These are phyloP conservation scores for Setaria italica DNA, from an alignment of 202 grass and related monocot genomes.

Conservation along the genomic window DNA sequence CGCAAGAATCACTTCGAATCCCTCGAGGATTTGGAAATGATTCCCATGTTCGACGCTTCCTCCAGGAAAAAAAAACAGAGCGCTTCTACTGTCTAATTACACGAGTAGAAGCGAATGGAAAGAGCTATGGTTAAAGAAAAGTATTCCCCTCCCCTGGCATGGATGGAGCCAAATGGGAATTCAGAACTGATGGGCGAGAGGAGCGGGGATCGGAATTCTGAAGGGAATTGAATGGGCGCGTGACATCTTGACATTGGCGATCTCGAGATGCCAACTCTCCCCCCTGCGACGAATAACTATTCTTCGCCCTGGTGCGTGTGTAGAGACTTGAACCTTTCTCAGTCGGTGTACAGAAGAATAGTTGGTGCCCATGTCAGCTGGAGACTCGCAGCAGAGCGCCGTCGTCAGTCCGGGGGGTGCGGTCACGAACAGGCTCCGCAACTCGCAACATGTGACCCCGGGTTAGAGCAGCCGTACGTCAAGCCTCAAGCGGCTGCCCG, in stretches of 20 bases:
- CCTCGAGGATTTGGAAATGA: no score
- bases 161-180: constrained; percentile 19
- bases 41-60: no score
- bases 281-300: constrained; percentile 21
- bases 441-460: constrained; percentile 42
- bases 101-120: no score
- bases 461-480: constrained; percentile 28
- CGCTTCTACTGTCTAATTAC: no score
- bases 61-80: no score
- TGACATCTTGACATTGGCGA: constrained; percentile 53
- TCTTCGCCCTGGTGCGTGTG: background rate
- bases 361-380: constrained; percentile 50
- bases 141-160: background rate
- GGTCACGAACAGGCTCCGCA: constrained; percentile 19
- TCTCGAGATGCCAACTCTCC: constrained; percentile 55
- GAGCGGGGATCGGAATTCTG: background rate
- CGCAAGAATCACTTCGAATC: no score
- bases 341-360: constrained; percentile 40
- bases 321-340: constrained; percentile 30
- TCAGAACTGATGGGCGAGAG: constrained; percentile 1
- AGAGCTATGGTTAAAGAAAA: background rate
- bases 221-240: constrained; percentile 41
- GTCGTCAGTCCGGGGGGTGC: background rate
- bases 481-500: constrained; percentile 38
- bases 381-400: constrained; percentile 15